phyloP scores from a whole-genome alignment of 169 alveolate genomes.

The Perkinsus olseni region DNA sequence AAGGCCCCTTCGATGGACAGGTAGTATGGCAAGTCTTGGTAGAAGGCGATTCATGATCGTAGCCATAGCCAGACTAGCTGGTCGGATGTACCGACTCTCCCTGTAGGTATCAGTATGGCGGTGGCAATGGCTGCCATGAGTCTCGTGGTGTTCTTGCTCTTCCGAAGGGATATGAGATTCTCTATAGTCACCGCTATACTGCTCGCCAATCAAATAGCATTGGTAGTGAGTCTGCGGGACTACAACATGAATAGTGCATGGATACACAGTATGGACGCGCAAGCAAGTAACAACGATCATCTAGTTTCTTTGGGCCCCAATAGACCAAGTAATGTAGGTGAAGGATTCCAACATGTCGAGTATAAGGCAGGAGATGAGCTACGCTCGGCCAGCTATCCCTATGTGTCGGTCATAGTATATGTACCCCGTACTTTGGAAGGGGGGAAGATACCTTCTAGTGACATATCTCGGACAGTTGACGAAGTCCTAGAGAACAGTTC shows the following conservation, averaged over 20 bases:
- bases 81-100: no score
- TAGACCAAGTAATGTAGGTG: background rate
- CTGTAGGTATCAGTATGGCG: background rate
- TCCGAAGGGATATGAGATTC: background rate
- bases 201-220: background rate
- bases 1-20: background rate
- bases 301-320: background rate
- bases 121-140: background rate
- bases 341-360: background rate
- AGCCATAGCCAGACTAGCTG: no score
- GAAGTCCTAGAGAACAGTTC: background rate
- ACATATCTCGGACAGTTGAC: background rate
- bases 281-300: background rate
- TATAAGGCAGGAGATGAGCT: background rate
- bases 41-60: no score
- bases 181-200: background rate
- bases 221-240: background rate
- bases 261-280: background rate
- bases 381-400: background rate
- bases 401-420: background rate
- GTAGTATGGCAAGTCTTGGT: background rate
- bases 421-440: background rate
- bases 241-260: background rate
- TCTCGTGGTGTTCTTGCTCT: background rate
- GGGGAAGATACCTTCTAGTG: background rate